Conservation (phyloP, 495 filamentous ascomycete genomes). For the Xylona heveae region DNA sequence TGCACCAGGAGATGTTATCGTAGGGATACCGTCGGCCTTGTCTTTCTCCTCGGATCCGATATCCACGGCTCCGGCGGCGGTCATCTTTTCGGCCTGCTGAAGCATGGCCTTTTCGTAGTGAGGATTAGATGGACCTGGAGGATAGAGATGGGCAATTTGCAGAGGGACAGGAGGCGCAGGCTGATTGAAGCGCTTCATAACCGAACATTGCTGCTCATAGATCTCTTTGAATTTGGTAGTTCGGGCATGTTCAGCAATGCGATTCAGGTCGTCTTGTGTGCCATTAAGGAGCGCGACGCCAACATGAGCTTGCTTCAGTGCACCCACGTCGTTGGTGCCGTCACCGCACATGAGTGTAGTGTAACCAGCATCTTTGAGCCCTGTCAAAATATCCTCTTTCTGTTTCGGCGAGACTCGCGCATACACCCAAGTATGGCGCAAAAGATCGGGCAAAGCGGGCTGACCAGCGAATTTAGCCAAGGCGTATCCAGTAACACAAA, state of each 20-base stretch:
- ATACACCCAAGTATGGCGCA: slow-evolving; percentile 92
- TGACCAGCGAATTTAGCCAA: slow-evolving; percentile 74
- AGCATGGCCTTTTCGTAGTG: slow-evolving; percentile 87
- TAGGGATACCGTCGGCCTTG: slow-evolving; percentile 28
- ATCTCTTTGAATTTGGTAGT: slow-evolving; percentile 96
- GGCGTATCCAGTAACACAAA: slow-evolving; percentile 93
- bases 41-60: slow-evolving; percentile 15
- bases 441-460: slow-evolving; percentile 43
- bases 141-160: slow-evolving; percentile 85
- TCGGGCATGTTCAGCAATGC: slow-evolving; percentile 79
- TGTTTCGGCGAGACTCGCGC: slow-evolving; percentile 96
- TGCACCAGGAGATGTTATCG: slow-evolving; percentile 47
- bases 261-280: slow-evolving; percentile 69
- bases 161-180: slow-evolving; percentile 72
- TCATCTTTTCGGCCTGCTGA: slow-evolving; percentile 57
- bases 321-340: slow-evolving; percentile 95
- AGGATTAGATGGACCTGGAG: slow-evolving; percentile 79
- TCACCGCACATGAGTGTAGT: slow-evolving; percentile 98
- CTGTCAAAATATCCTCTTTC: slow-evolving; percentile 94
- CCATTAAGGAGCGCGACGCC: slow-evolving; percentile 93
- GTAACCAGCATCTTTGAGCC: slow-evolving; percentile 89
- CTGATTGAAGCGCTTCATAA: slow-evolving; percentile 91
- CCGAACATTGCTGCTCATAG: slow-evolving; percentile 79
- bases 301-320: slow-evolving; percentile 94
- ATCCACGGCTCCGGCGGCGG: slow-evolving; percentile 21